Evolutionary conservation across 2,329 filamentous ascomycete species (phyloP).

Genomic region (Ilyonectria destructans): DNA sequence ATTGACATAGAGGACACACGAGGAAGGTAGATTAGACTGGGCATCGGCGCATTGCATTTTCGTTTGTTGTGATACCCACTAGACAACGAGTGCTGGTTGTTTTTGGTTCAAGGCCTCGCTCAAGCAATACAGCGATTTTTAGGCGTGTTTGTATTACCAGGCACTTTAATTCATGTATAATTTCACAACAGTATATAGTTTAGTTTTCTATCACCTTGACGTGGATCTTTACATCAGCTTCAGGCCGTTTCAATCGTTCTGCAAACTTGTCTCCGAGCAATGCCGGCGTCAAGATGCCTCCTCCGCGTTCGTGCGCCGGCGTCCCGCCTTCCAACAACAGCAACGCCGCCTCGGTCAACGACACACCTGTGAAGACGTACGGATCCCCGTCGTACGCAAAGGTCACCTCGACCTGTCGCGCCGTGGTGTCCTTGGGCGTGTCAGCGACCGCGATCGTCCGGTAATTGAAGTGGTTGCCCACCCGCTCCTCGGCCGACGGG

Average conservation of each 20-base stretch:
- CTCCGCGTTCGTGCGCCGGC: constrained; percentile 32
- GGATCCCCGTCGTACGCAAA: constrained; percentile 39
- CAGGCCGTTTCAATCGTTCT: constrained; percentile 29
- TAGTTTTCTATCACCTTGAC: constrained; percentile 15
- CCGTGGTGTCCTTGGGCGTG: not conserved
- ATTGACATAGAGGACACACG: constrained; percentile 40
- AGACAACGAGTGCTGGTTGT: constrained; percentile 36
- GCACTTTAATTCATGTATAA: constrained; percentile 17
- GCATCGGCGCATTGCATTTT: constrained; percentile 29
- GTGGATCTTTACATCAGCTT: constrained; percentile 34
- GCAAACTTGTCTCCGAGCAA: constrained; percentile 35
- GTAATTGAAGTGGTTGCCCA: constrained; percentile 35
- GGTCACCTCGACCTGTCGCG: constrained; percentile 27
- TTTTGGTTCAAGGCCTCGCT: constrained; percentile 16
- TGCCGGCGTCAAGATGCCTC: constrained; percentile 43
- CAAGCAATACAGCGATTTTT: constrained; percentile 16
- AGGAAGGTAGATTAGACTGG: constrained; percentile 26
- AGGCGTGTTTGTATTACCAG: constrained; percentile 10
- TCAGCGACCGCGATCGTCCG: constrained; percentile 37
- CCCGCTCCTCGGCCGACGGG: constrained; percentile 32
- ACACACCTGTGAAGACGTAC: constrained; percentile 41
- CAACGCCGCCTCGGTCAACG: constrained; percentile 40
- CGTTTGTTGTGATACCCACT: constrained; percentile 46
- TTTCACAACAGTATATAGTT: constrained; percentile 8
- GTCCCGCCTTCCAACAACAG: constrained; percentile 35